Evolutionary conservation across 345 rosid genomes (phyloP), one percentile per base, ranked within the genome.

Genomic region (Syzygium aromaticum): DNA sequence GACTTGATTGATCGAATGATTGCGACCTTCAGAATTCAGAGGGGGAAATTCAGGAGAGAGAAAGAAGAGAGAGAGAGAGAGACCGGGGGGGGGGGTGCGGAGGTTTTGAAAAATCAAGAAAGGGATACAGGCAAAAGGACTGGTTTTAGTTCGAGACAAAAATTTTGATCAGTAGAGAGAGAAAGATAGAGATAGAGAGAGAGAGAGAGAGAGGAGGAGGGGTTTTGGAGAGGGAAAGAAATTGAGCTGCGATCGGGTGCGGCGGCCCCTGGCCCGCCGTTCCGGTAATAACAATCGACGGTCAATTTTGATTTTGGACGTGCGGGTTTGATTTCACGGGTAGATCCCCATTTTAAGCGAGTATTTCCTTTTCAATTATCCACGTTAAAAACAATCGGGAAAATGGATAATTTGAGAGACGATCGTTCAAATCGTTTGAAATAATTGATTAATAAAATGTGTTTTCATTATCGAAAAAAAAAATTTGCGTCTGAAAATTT

Each of bases 401-500:
- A 40, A 40, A 40, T 40, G 43, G 4, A 40, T 40, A 4, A 40
- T 40, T 40, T 4, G 43, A 40, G 43, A 4, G 3, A 40, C 1
- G 43, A 40, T 40, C 1, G 43, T 40, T 40, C 43, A 6, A 40
- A 40, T 40, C 43, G 43, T 40, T 40, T 56, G 13, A 56, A 23
- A 56, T 56, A 23, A 56, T 56, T 23, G 4, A 56, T 3, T 0
- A 12, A 56, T 56, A 56, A 9, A 9, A 56, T 0, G 9, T 8
- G 10, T 56, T 23, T 56, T 56, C 61, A 56, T 56, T 0, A 56
- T 56, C 9, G 6, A 10, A 8, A 0, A 9, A 23, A 54, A 56
- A 23, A 56, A n/a, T n/a, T 0, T 3, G 9, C 1, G 0, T 1
- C 43, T 40, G 6, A 40, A 40, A 4, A 4, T 40, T 40, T 40